Base-by-base conservation (phyloP, 768 basidiomycete species). In the Thelephora ganbajun region DNA sequence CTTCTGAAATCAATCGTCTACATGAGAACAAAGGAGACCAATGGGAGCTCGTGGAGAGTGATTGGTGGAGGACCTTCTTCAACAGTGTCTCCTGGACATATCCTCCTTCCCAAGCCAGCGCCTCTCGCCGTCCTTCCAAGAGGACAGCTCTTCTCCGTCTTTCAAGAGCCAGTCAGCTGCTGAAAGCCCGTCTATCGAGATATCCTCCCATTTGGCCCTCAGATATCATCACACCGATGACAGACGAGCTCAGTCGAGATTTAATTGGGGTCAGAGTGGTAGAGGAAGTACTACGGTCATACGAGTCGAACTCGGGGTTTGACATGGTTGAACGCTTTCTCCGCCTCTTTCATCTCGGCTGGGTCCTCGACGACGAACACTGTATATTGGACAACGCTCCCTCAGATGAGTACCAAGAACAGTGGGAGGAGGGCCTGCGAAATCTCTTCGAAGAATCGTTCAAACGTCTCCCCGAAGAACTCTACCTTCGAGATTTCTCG, bases 361-460 rank as follows among this genome's bases (percentile, higher is more conserved):
- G 44, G 51, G 26, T 30, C 26, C 26, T 30, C 26, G 26, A 30
- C 26, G 9, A 30, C 26, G 26, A 30, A 30, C 26, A 30, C 26
- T 30, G 26, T 9, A 33, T 39, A 43, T 20, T 16, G 19, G 48
- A 14, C 33, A 43, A 11, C 13, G 16, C 22, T 6, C 16, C 48
- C 37, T 64, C 70, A 45, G 58, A 63, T 11, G 63, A 63, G 14
- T 48, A 70, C 33, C 69, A 61, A 54, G 57, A 67, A 50, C 60
- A 53, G 33, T 78, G 74, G 74, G 57, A 67, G 16, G 59, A 64
- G 19, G 57, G 68, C 34, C 61, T 70, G 36, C 63, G 66, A 50
- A 66, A 64, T 52, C 59, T 76, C 48, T 59, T 69, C 30, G 66
- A 65, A 36, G 62, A 48, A 51, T 51, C 57, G 14, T 50, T 56